A percentile compares a stretch with the other conserved stretches of the same genome.
These are phyloP conservation scores for Elaeagnus macrophylla DNA, from an alignment of 306 rosid genomes.

Conservation along the genomic window DNA sequence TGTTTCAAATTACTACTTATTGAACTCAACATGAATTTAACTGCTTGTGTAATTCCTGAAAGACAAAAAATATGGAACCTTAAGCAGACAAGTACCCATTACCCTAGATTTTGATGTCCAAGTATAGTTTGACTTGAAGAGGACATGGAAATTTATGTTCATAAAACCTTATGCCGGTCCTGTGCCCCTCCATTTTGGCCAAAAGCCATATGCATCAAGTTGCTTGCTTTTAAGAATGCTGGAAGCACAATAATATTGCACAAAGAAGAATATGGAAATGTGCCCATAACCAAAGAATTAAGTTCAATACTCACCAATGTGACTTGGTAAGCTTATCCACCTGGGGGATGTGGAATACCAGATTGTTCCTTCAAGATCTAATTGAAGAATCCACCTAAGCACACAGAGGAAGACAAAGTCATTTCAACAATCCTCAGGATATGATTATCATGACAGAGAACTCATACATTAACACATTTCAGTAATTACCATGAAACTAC, in stretches of 20 bases:
- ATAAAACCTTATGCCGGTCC: neutral
- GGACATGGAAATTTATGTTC: neutral
- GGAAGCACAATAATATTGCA: neutral
- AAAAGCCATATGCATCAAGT: neutral
- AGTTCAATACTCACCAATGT: constrained; percentile 31
- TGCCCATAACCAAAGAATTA: neutral
- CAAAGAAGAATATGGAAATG: neutral
- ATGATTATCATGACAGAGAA: neutral
- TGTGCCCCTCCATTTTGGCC: neutral
- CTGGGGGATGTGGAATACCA: constrained; percentile 83
- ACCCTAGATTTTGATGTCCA: neutral
- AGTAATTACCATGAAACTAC: constrained; percentile 70
- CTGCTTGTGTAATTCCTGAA: too few species aligned
- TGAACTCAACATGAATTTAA: too few species aligned
- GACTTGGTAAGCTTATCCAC: constrained; percentile 50
- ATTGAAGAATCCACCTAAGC: constrained; percentile 89
- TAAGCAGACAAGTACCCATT: too few species aligned
- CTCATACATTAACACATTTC: constrained; percentile 9
- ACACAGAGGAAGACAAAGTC: neutral
- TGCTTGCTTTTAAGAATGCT: neutral
- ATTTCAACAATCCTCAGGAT: neutral
- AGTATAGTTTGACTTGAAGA: neutral
- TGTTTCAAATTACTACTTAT: too few species aligned
- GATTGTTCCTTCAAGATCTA: constrained; percentile 72
- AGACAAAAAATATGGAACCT: too few species aligned